These are phyloP conservation scores for Yarrowia sp. DNA, from an alignment of 805 yeast species.

Conservation along the genomic window DNA sequence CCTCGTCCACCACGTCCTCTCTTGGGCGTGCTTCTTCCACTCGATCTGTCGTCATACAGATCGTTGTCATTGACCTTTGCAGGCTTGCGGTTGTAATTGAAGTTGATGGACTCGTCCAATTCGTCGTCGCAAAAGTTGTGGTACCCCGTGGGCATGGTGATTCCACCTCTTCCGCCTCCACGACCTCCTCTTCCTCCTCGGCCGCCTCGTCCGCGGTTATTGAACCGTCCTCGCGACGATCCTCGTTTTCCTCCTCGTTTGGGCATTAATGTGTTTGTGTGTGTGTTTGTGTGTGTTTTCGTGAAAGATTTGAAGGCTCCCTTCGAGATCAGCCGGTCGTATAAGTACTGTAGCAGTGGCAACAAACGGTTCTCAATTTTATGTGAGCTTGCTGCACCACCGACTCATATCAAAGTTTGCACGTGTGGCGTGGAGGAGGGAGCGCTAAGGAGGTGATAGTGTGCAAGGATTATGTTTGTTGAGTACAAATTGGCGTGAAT, in stretches of 20 bases:
- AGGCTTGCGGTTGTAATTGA: constrained; percentile 1
- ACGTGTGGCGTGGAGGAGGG: constrained; percentile 2
- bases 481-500: no score
- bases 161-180: constrained; percentile 12
- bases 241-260: constrained; percentile 38
- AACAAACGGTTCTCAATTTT: background rate
- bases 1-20: background rate
- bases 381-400: constrained; percentile 23
- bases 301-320: no score
- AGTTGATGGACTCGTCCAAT: background rate
- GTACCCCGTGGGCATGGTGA: constrained; percentile 13
- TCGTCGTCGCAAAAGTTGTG: constrained; percentile 14
- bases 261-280: constrained; percentile 2
- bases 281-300: no score
- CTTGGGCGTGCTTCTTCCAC: constrained; percentile 1
- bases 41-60: background rate
- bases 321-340: background rate
- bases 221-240: constrained; percentile 5
- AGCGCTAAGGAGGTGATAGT: no score
- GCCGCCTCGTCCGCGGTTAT: constrained; percentile 13
- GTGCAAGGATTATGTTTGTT: no score
- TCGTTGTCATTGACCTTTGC: background rate
- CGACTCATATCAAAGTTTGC: constrained; percentile 37
- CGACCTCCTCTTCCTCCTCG: constrained; percentile 8
- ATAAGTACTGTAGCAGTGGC: constrained; percentile 9